These are phyloP conservation scores for Obba rivulosa DNA, from an alignment of 768 basidiomycete genomes.

Conservation along the genomic window DNA sequence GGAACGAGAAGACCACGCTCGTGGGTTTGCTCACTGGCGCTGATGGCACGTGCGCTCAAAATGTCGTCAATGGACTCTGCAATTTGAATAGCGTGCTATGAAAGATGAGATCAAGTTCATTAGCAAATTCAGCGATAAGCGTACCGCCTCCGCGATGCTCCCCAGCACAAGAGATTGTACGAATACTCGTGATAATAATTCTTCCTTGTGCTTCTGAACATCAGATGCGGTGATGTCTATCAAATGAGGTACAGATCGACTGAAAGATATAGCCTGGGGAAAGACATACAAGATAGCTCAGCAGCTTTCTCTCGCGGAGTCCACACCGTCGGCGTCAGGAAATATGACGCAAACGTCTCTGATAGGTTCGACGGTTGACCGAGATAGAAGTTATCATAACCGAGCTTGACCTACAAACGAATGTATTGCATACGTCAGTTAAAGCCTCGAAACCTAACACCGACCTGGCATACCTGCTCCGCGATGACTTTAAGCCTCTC, in stretches of 20 bases:
- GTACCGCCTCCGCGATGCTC: constrained; percentile 33
- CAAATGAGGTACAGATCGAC: background rate
- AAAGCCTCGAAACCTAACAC: too few relatives aligned
- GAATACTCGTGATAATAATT: constrained; percentile 34
- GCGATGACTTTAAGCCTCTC: constrained; percentile 38
- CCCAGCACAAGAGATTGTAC: constrained; percentile 44
- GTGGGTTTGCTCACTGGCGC: constrained; percentile 31
- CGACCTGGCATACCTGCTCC: constrained; percentile 43
- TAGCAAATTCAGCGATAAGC: constrained; percentile 5
- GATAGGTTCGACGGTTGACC: constrained; percentile 21
- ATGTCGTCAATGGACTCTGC: constrained; percentile 32
- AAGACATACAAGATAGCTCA: constrained; percentile 32
- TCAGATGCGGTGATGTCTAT: constrained; percentile 37
- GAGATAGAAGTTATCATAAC: constrained; percentile 40
- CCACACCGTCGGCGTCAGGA: constrained; percentile 35
- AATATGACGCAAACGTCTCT: constrained; percentile 34
- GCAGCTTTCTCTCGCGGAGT: constrained; percentile 37
- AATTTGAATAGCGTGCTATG: constrained; percentile 36
- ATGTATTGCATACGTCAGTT: background rate
- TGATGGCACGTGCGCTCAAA: constrained; percentile 30
- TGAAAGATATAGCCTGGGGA: background rate
- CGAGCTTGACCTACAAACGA: constrained; percentile 26
- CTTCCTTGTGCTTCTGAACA: constrained; percentile 33
- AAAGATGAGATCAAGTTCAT: constrained; percentile 1
- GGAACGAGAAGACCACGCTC: constrained; percentile 40